These are phyloP conservation scores for Trichoderma koningiopsis DNA, from an alignment of 2,329 filamentous ascomycete species.

Conservation along the genomic window DNA sequence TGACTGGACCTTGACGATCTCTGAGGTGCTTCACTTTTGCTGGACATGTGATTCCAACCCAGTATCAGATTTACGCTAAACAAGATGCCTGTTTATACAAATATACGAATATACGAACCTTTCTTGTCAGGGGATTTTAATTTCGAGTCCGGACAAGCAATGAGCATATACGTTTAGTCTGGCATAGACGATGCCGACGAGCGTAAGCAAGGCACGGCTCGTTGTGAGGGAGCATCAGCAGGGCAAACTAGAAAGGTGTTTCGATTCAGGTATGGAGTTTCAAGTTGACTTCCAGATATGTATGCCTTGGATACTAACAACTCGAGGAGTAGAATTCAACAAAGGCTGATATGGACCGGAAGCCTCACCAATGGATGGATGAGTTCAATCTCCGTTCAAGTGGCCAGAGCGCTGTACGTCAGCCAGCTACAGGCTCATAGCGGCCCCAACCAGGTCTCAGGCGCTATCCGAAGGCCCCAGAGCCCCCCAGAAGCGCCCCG, in stretches of 20 bases:
- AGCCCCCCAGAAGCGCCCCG: background rate
- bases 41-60: background rate
- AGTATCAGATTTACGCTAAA: background rate
- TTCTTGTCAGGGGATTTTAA: background rate
- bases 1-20: background rate
- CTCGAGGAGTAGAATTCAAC: background rate
- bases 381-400: background rate
- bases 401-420: background rate
- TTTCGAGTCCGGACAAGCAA: background rate
- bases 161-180: no score
- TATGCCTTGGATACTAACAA: background rate
- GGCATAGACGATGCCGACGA: no score
- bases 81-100: background rate
- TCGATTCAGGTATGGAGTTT: background rate
- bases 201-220: background rate
- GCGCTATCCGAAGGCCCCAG: background rate
- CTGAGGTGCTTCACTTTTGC: background rate
- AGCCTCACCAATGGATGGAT: background rate
- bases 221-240: background rate
- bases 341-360: background rate
- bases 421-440: background rate
- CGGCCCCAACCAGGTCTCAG: background rate
- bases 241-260: background rate
- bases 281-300: background rate
- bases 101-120: background rate